A percentile compares a stretch with the other conserved stretches of the same genome.
phyloP scores from a whole-genome alignment of 2,329 filamentous ascomycete genomes.

The Colletotrichum aenigma region DNA sequence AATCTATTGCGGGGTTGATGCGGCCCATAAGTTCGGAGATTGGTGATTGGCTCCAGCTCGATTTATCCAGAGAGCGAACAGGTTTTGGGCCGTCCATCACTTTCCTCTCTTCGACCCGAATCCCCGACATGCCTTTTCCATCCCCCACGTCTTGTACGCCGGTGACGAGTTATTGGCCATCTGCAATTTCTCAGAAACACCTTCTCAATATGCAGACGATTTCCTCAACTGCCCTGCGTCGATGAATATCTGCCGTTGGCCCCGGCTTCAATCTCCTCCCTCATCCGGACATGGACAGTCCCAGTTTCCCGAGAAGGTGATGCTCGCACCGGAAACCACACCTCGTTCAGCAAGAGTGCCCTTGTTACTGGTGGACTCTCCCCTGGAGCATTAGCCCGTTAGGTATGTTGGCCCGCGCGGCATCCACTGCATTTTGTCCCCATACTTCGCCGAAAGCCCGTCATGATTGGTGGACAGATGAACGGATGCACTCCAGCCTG shows the following conservation, averaged over 20 bases:
- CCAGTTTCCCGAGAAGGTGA: background rate
- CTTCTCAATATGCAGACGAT: background rate
- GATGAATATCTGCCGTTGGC: constrained; percentile 10
- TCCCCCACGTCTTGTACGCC: background rate
- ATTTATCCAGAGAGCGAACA: background rate
- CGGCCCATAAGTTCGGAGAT: background rate
- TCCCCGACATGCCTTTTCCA: background rate
- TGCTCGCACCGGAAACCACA: background rate
- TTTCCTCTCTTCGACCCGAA: background rate
- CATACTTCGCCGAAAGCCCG: background rate
- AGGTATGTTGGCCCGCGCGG: background rate
- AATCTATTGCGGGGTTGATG: constrained; percentile 9
- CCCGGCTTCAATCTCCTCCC: background rate
- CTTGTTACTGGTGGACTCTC: background rate
- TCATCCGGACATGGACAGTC: background rate
- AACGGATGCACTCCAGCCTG: background rate
- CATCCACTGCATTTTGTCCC: background rate
- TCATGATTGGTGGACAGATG: background rate
- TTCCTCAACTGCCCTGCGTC: background rate
- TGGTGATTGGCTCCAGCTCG: background rate
- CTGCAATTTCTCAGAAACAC: background rate
- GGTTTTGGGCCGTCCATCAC: background rate
- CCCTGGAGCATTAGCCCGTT: background rate
- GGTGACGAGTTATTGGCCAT: background rate
- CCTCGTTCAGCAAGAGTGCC: background rate